Base-by-base conservation (phyloP, 768 basidiomycete species). In the Lentinula aciculospora region DNA sequence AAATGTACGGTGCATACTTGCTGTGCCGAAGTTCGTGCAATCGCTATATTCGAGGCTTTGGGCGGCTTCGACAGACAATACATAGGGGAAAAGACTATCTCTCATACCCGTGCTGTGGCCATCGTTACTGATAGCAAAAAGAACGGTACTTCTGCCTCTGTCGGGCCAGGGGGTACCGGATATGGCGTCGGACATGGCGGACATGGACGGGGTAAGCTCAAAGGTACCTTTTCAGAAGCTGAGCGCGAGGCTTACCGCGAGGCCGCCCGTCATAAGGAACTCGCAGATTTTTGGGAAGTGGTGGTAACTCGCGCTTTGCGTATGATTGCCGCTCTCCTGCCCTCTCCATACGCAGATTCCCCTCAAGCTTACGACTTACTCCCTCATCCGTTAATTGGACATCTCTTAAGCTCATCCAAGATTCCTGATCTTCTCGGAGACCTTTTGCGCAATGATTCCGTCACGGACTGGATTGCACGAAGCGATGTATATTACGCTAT, bases 141-240 rank as follows among this genome's bases (percentile, higher is more conserved):
- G 17, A 56, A 53, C 13, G 56, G 27, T 9, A 53, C 54, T 28
- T 59, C 59, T 31, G 40, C 54, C 48, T 68, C 68, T 31, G 78
- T 81, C 2, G 80, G 81, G n/a, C 79, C 77, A 4, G 78, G 80
- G 3, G 80, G 81, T 1, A 81, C 80, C 13, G 81, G 81, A 4
- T 82, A 82, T 63, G 73, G 74, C 37, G 17, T 44, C n/a, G 42
- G 42, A 25, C 21, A 44, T 12, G 46, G 23, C 2, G 46, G 48
- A 25, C 37, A 53, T 19, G 37, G 37, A 39, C 37, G 5, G 15
- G 3, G 31, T 19, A 32, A 19, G 21, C 32, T 21, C 37, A 28
- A 9, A 6, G 40, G 50, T 21, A 10, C 42, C 48, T 4, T 25
- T 29, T 10, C 36, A 27, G 12, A 21, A 2, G 17, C 28, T 40